phyloP scores from a whole-genome alignment of 1,284 basidiomycete genomes.

The Mycena sp. region DNA sequence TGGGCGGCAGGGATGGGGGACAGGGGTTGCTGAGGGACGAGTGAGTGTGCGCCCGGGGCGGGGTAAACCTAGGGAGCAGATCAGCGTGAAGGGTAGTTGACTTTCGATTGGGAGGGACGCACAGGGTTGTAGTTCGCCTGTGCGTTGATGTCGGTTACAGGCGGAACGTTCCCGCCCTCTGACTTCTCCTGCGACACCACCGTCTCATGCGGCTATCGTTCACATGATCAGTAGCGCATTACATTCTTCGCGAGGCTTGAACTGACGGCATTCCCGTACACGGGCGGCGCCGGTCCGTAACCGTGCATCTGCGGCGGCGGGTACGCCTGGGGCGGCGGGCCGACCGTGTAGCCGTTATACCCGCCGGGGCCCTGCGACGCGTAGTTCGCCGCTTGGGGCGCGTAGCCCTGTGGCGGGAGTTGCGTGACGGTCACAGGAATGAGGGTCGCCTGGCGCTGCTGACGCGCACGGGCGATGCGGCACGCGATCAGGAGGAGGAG shows the following conservation, averaged over 20 bases:
- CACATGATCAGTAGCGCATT: no score
- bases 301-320: neutral
- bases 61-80: neutral
- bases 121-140: neutral
- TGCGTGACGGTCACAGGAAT: neutral
- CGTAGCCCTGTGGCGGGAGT: neutral
- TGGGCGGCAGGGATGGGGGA: neutral
- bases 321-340: neutral
- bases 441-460: neutral
- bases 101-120: neutral
- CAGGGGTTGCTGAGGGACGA: neutral
- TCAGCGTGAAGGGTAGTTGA: neutral
- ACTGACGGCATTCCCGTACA: neutral
- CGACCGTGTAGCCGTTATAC: slow-evolving; percentile 6
- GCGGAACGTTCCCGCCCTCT: neutral
- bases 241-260: no score
- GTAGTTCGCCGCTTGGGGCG: neutral
- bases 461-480: neutral
- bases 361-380: slow-evolving; percentile 8
- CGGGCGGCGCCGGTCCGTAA: neutral
- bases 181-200: neutral
- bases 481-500: slow-evolving; percentile 6
- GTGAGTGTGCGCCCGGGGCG: no score
- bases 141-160: neutral
- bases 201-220: neutral